Percentiles rank a stretch among this genome's conserved stretches.
Evolutionary conservation across 257 asterid species (phyloP).

Genomic region (Scutellaria baicalensis): DNA sequence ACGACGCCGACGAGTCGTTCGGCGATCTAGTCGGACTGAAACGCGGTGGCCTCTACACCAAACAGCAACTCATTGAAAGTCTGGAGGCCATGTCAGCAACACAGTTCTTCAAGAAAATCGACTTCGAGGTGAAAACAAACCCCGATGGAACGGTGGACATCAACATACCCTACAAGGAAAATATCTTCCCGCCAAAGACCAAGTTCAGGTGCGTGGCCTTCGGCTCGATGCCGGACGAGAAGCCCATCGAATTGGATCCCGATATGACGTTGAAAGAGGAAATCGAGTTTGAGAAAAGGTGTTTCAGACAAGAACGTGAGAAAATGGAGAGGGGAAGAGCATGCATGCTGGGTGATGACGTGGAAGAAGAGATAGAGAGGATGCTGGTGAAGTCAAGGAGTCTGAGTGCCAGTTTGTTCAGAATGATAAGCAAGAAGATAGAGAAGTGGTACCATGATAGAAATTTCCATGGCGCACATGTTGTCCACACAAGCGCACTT

Average conservation of each 20-base stretch:
- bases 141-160: constrained; percentile 55
- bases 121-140: constrained; percentile 56
- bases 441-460: constrained; percentile 79
- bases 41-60: constrained; percentile 64
- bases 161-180: constrained; percentile 32
- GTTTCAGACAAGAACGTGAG: constrained; percentile 42
- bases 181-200: background rate
- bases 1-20: background rate
- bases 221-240: constrained; percentile 54
- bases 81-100: constrained; percentile 32
- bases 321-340: constrained; percentile 51
- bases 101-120: constrained; percentile 67
- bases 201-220: constrained; percentile 63
- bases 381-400: constrained; percentile 48
- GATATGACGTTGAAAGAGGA: constrained; percentile 71
- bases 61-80: constrained; percentile 36
- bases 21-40: constrained; percentile 13
- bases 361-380: constrained; percentile 44
- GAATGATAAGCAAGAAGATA: constrained; percentile 55
- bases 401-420: constrained; percentile 63
- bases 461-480: constrained; percentile 56
- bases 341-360: constrained; percentile 28
- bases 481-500: constrained; percentile 57
- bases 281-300: constrained; percentile 31
- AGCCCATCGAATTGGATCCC: constrained; percentile 58